Conservation (phyloP, 2,329 filamentous ascomycete genomes). For the Arthrobotrys megalospora region DNA sequence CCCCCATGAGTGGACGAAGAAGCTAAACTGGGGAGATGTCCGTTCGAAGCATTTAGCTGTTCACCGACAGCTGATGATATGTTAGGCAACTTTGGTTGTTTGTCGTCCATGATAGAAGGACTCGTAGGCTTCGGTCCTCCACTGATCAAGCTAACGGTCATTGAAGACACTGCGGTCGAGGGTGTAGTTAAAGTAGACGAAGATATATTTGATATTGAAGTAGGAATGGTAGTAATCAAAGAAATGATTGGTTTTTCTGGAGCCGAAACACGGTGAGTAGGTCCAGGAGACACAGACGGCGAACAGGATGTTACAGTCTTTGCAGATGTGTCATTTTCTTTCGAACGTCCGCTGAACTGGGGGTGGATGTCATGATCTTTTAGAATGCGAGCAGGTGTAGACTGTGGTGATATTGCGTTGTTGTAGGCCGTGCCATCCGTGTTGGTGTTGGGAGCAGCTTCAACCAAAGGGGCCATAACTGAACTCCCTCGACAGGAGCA, state of each 20-base stretch:
- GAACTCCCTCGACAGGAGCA: slow-evolving; percentile 45
- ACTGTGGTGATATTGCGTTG: slow-evolving; percentile 33
- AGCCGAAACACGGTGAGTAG: slow-evolving; percentile 9
- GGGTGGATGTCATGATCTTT: slow-evolving; percentile 36
- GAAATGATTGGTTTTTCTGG: slow-evolving; percentile 52
- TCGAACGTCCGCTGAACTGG: slow-evolving; percentile 35
- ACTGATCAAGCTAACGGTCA: slow-evolving; percentile 36
- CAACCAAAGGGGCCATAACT: slow-evolving; percentile 57
- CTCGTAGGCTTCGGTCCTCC: slow-evolving; percentile 44
- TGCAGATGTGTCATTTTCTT: slow-evolving; percentile 13
- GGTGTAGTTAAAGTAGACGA: slow-evolving; percentile 53
- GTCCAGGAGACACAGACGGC: slow-evolving; percentile 19
- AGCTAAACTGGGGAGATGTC: slow-evolving; percentile 41
- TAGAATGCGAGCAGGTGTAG: slow-evolving; percentile 10
- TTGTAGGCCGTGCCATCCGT: slow-evolving; percentile 53
- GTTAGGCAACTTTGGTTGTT: slow-evolving; percentile 40
- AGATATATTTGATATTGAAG: slow-evolving; percentile 44
- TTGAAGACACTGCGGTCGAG: slow-evolving; percentile 49
- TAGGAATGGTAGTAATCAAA: slow-evolving; percentile 50
- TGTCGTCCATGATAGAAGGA: slow-evolving; percentile 45
- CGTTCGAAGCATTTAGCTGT: slow-evolving; percentile 32
- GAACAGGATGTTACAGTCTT: slow-evolving; percentile 30
- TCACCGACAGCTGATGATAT: slow-evolving; percentile 52
- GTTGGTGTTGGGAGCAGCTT: slow-evolving; percentile 47
- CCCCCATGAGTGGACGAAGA: slow-evolving; percentile 25